These are phyloP conservation scores for Colletotrichum sp. DNA, from an alignment of 2,329 filamentous ascomycete species.

Conservation along the genomic window DNA sequence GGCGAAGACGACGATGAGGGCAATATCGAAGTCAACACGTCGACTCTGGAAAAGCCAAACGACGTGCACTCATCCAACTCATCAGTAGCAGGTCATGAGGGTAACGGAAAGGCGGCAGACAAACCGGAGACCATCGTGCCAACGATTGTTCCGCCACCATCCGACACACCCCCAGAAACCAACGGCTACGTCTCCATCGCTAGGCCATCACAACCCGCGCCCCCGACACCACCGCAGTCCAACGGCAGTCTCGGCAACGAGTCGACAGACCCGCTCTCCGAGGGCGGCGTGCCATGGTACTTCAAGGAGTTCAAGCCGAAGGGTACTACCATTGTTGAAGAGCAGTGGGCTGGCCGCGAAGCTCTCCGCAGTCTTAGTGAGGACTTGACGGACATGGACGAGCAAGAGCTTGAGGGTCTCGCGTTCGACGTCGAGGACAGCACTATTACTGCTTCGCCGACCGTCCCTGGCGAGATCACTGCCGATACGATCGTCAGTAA, in stretches of 20 bases:
- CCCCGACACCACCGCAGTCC: constrained; percentile 72
- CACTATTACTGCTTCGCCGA: constrained; percentile 45
- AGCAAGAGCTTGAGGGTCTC: constrained; percentile 82
- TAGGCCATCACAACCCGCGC: constrained; percentile 42
- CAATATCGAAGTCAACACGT: constrained; percentile 53
- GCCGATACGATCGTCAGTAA: constrained; percentile 26
- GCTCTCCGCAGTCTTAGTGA: constrained; percentile 75
- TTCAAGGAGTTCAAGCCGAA: constrained; percentile 78
- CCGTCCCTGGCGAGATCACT: constrained; percentile 17
- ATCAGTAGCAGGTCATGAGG: constrained; percentile 30
- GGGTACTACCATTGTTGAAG: constrained; percentile 80
- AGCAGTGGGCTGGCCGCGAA: constrained; percentile 75
- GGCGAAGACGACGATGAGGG: constrained; percentile 40
- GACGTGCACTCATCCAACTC: constrained; percentile 27
- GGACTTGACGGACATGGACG: constrained; percentile 89
- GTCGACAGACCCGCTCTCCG: constrained; percentile 59
- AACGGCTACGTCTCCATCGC: constrained; percentile 47
- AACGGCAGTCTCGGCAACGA: constrained; percentile 59
- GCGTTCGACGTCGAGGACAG: constrained; percentile 57
- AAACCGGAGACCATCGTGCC: constrained; percentile 29
- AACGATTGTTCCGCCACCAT: constrained; percentile 30
- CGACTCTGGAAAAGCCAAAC: constrained; percentile 34
- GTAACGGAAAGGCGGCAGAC: constrained; percentile 22
- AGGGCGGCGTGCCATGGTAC: constrained; percentile 89
- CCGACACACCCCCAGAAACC: constrained; percentile 53